Percentiles rank a stretch among this genome's conserved stretches.
Evolutionary conservation across 2,329 filamentous ascomycete genomes (phyloP).

Genomic region (Ilyonectria sp.): DNA sequence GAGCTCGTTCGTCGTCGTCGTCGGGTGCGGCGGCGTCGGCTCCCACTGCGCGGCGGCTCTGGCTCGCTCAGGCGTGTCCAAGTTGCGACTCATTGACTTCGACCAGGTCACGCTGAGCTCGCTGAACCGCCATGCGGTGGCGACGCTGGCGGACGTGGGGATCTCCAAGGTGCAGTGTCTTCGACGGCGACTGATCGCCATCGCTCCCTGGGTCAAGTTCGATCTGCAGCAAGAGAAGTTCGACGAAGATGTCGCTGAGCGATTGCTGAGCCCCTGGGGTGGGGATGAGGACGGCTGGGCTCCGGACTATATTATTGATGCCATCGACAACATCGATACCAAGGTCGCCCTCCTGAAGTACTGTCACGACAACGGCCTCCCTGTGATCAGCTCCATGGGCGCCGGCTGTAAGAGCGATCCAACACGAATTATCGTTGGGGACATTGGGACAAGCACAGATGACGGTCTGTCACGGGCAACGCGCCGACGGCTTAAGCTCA

Average conservation of each 20-base stretch:
- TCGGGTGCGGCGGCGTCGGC: conserved; percentile 95
- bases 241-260: conserved; percentile 74
- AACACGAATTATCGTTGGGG: conserved; percentile 89
- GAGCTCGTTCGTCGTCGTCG: conserved; percentile 86
- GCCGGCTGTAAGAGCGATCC: conserved; percentile 92
- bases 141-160: conserved; percentile 93
- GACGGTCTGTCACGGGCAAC: conserved; percentile 91
- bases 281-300: conserved; percentile 64
- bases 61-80: conserved; percentile 89
- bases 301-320: conserved; percentile 94
- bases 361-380: conserved; percentile 83
- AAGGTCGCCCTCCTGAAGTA: conserved; percentile 93
- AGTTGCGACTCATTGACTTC: conserved; percentile 92
- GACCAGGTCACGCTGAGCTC: conserved; percentile 97
- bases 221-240: conserved; percentile 91
- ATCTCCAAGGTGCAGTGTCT: conserved; percentile 93
- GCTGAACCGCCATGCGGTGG: conserved; percentile 95
- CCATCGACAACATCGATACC: conserved; percentile 98
- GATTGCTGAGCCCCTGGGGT: conserved; percentile 79
- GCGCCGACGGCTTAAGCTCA: conserved; percentile 81
- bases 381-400: conserved; percentile 95
- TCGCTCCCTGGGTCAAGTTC: conserved; percentile 93
- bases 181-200: conserved; percentile 83
- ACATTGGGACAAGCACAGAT: conserved; percentile 90
- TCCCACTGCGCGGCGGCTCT: conserved; percentile 92